A percentile compares a stretch with the other conserved stretches of the same genome.
phyloP scores from a whole-genome alignment of 805 yeast species.

The Metschnikowia borealis region DNA sequence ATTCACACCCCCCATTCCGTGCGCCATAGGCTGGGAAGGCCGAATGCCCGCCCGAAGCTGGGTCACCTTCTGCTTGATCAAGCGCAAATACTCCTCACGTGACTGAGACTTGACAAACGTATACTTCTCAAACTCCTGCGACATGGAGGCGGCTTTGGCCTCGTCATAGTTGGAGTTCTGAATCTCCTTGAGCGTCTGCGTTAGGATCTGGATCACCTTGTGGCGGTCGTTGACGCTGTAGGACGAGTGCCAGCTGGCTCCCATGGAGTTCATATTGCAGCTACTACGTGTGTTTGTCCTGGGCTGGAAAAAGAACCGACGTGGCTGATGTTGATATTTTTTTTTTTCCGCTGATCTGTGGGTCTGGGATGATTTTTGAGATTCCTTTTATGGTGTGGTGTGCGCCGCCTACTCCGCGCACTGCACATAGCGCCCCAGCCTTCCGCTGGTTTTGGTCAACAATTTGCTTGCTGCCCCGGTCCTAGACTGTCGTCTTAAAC shows the following conservation, averaged over 20 bases:
- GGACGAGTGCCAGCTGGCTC: slow-evolving; percentile 24
- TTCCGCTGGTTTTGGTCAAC: background rate
- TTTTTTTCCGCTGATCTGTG: background rate
- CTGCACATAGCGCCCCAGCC: background rate
- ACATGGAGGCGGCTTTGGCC: slow-evolving; percentile 42
- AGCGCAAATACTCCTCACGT: slow-evolving; percentile 52
- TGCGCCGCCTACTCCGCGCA: slow-evolving; percentile 3
- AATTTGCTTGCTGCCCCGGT: too few species aligned
- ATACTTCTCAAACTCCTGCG: slow-evolving; percentile 68
- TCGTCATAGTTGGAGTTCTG: slow-evolving; percentile 31
- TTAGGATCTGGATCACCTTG: slow-evolving; percentile 36
- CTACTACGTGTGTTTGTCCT: slow-evolving; percentile 7
- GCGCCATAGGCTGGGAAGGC: too few species aligned
- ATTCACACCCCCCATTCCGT: too few species aligned
- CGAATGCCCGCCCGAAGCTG: slow-evolving; percentile 24
- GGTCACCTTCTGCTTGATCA: slow-evolving; percentile 37
- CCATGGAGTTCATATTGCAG: slow-evolving; percentile 18
- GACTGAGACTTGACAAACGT: slow-evolving; percentile 56
- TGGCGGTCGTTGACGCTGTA: slow-evolving; percentile 33
- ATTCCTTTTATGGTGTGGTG: background rate
- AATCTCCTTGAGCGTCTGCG: slow-evolving; percentile 35
- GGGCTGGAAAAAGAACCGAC: background rate
- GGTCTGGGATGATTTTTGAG: background rate
- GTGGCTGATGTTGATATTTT: too few species aligned
- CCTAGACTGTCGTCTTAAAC: too few species aligned